Evolutionary conservation across 257 asterid species (phyloP), one percentile per base, ranked within the genome.

Genomic region (Solanum chilense): DNA sequence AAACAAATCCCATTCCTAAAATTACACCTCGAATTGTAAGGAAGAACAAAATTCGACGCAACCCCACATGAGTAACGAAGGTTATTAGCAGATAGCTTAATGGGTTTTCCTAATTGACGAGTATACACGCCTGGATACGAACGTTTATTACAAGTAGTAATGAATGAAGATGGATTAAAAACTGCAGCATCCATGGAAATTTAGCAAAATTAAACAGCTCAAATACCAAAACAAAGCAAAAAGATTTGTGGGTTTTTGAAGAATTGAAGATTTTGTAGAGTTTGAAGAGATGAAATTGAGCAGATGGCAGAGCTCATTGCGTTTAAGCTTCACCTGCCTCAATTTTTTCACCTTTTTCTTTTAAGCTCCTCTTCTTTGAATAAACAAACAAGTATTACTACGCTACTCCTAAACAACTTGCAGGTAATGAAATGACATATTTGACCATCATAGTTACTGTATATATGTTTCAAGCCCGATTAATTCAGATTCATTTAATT

Each of bases 141-240:
- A 49, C 85, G 69, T 10, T 81, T 47, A 18, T 49, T 49, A 31
- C 15, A 80, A 80, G 44, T 27, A 15, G 45, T 49, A 6, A 20
- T 81, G 66, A 81, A 49, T 45, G 84, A 78, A 20, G 66, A 45
- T 44, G 90, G 85, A 69, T 85, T 91, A 93, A 42, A 91, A 5
- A 91, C 91, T 68, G 92, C 91, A 66, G 94, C 93, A 29, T 90
- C 95, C 98, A 96, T 95, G 90, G 82, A 88, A 37, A 35, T 37
- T 41, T 60, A 56, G 41, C 41, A 20, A 35, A 83, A 87, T 15
- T 23, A 41, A 85, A 35, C 45, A 37, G 39, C 52, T 85, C 14
- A 42, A 68, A 29, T 69, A 25, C 13, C 47, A 89, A 31, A 27
- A 27, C 37, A 35, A 70, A 82, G 58, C 58, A 85, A 42, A 12